phyloP scores from a whole-genome alignment of 2,329 filamentous ascomycete species.

The Akanthomyces uredinophilus region DNA sequence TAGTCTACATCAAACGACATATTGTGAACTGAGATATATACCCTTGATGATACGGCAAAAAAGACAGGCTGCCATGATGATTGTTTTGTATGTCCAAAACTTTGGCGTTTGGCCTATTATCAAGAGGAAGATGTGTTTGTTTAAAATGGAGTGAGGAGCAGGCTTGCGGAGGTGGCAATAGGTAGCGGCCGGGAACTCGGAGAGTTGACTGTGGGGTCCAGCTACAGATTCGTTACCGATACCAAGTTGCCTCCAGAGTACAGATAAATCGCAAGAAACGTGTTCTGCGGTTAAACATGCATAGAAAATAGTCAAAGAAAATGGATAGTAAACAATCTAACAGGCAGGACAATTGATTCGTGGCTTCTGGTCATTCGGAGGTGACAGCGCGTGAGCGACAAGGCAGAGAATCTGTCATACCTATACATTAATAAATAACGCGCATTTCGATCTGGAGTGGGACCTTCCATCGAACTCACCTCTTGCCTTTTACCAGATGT shows the following conservation, averaged over 20 bases:
- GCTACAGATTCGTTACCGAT: not conserved
- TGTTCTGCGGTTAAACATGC: no score
- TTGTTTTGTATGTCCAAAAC: not conserved
- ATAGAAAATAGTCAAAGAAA: no score
- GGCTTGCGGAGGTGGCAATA: constrained; percentile 7
- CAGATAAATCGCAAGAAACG: no score
- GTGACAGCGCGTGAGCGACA: no score
- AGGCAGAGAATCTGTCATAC: not conserved
- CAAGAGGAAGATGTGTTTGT: not conserved
- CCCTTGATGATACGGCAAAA: constrained; percentile 99
- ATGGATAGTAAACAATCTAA: no score
- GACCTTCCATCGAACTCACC: constrained; percentile 69
- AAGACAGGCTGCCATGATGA: constrained; percentile 57
- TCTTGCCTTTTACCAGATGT: constrained; percentile 80
- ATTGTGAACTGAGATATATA: constrained; percentile 22
- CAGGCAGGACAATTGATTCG: no score
- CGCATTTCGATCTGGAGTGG: constrained; percentile 49
- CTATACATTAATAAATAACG: constrained; percentile 9
- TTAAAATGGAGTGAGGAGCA: constrained; percentile 1
- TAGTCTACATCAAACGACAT: constrained; percentile 3
- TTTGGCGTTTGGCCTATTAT: not conserved
- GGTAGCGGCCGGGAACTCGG: not conserved
- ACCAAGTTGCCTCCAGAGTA: not conserved
- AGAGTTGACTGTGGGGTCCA: constrained; percentile 3
- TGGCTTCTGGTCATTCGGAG: no score